Evolutionary conservation across 2,329 filamentous ascomycete species (phyloP), one percentile per base, ranked within the genome.

Genomic region (Fusarium chaquense): DNA sequence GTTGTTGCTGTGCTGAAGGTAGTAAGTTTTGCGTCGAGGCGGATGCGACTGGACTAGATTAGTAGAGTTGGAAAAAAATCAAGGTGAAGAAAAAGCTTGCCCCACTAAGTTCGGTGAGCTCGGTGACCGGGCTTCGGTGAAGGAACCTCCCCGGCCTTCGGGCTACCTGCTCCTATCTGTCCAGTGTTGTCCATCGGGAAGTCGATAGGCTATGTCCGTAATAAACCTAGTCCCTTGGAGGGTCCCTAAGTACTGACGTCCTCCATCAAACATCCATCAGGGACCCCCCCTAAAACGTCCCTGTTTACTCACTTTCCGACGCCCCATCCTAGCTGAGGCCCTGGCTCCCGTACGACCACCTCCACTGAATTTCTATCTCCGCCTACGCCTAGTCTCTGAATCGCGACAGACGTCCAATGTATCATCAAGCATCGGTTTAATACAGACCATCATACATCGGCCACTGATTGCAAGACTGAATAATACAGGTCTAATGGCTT

Each of bases 71-170:
- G 61, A 74, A 76, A 76, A 76, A 76, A 76, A 73, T 70, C 71
- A 75, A 75, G 74, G 74, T 76, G 72, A 76, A 67, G 64, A 74
- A 72, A 69, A 62, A 51, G 26, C 10, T 24, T 24, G 70, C 72
- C 74, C 74, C 72, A 65, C 74, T 38, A 52, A 40, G 18, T 38
- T 11, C 33, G 47, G 47, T 51, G 22, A 52, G 35, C 16, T 65
- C 70, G 73, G 73, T 76, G 69, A 61, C 53, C 28, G 51, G 54
- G 61, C 59, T 68, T 67, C 70, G 71, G 69, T 73, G 62, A 72
- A 60, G 32, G n/a, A 9, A n/a, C 18, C 38, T 44, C 41, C 41
- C 9, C 11, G 24, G 35, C 47, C 28, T 38, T 38, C 36, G 36
- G 36, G 12, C 18, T 18, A 50, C 28, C 7, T 16, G 51, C 49